Evolutionary conservation across 1,284 basidiomycete species (phyloP), one percentile per base, ranked within the genome.

Genomic region (Ustilago xerochloae): DNA sequence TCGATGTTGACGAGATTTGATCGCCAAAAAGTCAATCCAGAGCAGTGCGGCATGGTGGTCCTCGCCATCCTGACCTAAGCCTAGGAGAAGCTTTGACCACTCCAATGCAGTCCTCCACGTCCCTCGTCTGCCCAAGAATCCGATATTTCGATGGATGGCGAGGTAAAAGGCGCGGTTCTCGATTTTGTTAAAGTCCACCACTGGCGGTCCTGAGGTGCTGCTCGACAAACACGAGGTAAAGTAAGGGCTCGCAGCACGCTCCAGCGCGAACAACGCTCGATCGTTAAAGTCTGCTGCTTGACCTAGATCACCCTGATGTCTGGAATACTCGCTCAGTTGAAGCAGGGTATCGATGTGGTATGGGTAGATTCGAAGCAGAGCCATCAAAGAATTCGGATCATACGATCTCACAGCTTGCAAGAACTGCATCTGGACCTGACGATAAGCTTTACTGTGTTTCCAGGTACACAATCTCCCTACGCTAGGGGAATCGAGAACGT

Each of bases 91-190:
- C 59, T 83, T 84, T 58, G 72, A 55, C 81, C 81, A 84, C 49
- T 84, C 83, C 15, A 84, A 65, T 24, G 83, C 77, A 0, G 83
- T 84, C 4, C 81, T 58, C 83, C 83, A 84, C 8, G 82, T 83
- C 0, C 83, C 83, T 13, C 80, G 49, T 13, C 82, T 48, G 3
- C 81, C 78, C 20, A 83, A 50, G 39, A 79, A 80, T 18, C 77
- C 78, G 12, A 84, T 71, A 35, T 82, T 77, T 2, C 80, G 66
- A 59, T 84, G 83, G 6, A 67, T 64, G 4, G 83, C 82, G 13
- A 84, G 63, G 62, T 75, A 84, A 28, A 84, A 79, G 7, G 78
- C 81, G 4, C 83, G 61, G 41, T 81, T 79, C 54, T 83, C 83
- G 30, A 79, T 77, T 45, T 78, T 74, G 49, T 57, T 51, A 55